phyloP scores from a whole-genome alignment of 1,284 basidiomycete genomes.

The Kalmanozyma brasiliensis region DNA sequence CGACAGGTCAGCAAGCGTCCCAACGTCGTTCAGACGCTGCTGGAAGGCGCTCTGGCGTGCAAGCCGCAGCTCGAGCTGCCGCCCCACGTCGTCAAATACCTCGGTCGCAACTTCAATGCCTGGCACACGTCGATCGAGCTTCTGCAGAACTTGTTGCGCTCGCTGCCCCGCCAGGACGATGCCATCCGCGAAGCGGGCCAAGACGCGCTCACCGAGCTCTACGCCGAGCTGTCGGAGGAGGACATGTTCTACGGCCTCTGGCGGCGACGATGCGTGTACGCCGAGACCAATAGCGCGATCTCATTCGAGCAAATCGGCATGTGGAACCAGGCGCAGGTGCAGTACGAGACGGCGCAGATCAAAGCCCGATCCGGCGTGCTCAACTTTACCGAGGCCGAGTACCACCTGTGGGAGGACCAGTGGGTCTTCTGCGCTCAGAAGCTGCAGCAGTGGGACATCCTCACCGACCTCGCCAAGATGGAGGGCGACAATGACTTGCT shows the following conservation, averaged over 20 bases:
- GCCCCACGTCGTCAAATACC: slow-evolving; percentile 93
- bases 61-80: slow-evolving; percentile 87
- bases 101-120: slow-evolving; percentile 93
- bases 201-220: slow-evolving; percentile 92
- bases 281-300: slow-evolving; percentile 90
- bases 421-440: slow-evolving; percentile 97
- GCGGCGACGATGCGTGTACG: slow-evolving; percentile 85
- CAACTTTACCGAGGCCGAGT: slow-evolving; percentile 94
- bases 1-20: slow-evolving; percentile 90
- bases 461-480: slow-evolving; percentile 80
- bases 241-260: slow-evolving; percentile 98
- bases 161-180: slow-evolving; percentile 75
- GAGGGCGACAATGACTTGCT: slow-evolving; percentile 92
- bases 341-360: slow-evolving; percentile 90
- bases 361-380: slow-evolving; percentile 84
- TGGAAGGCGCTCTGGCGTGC: slow-evolving; percentile 85
- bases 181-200: slow-evolving; percentile 84
- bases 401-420: slow-evolving; percentile 98
- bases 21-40: slow-evolving; percentile 91
- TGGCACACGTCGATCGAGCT: slow-evolving; percentile 94
- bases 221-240: slow-evolving; percentile 94
- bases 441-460: slow-evolving; percentile 94
- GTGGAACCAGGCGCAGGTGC: slow-evolving; percentile 90
- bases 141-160: slow-evolving; percentile 80
- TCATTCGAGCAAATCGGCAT: slow-evolving; percentile 97